These are phyloP conservation scores for Coemansia sp. DNA, from an alignment of 192 early-diverging fungal genomes.

Conservation along the genomic window DNA sequence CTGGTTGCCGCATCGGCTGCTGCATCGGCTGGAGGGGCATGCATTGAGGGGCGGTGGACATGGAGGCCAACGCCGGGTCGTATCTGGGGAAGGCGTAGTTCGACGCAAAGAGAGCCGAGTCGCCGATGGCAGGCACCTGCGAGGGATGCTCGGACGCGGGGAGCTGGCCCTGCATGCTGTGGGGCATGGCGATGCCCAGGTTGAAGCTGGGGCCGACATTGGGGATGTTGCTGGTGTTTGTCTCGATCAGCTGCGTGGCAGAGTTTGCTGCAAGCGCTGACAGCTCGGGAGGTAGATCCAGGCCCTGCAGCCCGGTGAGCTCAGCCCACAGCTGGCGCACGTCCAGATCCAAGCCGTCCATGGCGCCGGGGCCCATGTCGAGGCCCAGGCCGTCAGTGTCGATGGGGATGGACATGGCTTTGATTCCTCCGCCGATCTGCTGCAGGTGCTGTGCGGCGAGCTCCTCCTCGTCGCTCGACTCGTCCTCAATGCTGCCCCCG, in stretches of 20 bases:
- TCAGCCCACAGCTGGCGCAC: conserved; percentile 40
- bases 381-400: background rate
- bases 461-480: background rate
- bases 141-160: too few species aligned
- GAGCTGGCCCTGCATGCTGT: background rate
- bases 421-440: background rate
- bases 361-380: background rate
- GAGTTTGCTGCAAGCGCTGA: conserved; percentile 25
- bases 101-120: conserved; percentile 18
- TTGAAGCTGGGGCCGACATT: conserved; percentile 10
- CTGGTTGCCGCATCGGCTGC: background rate
- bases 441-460: too few species aligned
- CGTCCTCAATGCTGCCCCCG: background rate
- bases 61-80: too few species aligned
- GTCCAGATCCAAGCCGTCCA: conserved; percentile 27
- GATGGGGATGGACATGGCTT: conserved; percentile 1
- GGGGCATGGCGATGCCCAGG: conserved; percentile 2
- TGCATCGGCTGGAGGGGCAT: background rate
- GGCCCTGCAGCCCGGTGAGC: conserved; percentile 30
- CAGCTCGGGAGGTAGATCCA: conserved; percentile 35
- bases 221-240: conserved; percentile 1
- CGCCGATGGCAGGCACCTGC: too few species aligned
- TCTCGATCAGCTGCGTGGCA: conserved; percentile 12
- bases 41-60: too few species aligned
- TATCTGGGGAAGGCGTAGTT: conserved; percentile 42